These are phyloP conservation scores for Perilla frutescens DNA, from an alignment of 257 asterid species.

Conservation along the genomic window DNA sequence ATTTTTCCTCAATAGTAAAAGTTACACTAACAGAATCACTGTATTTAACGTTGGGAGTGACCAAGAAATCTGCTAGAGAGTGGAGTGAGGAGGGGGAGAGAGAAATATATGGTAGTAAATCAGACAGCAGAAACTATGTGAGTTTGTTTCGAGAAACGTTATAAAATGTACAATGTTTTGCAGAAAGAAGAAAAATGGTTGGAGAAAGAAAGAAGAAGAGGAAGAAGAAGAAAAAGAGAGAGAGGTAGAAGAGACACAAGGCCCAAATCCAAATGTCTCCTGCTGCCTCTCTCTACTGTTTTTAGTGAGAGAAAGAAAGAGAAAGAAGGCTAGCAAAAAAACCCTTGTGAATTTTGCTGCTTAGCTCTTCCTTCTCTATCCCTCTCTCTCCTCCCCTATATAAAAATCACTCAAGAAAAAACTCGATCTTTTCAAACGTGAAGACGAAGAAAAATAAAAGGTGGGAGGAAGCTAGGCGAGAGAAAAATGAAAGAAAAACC, in stretches of 20 bases:
- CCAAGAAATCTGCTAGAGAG: too few relatives aligned
- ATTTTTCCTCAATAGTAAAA: background rate
- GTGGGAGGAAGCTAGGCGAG: too few relatives aligned
- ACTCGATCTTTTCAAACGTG: conserved; percentile 22
- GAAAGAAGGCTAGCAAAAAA: conserved; percentile 47
- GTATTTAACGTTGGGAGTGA: conserved; percentile 20
- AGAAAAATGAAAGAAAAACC: conserved; percentile 37
- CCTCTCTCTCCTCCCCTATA: conserved; percentile 38
- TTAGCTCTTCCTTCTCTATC: conserved; percentile 58
- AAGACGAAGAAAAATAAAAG: background rate
- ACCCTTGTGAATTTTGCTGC: conserved; percentile 31
- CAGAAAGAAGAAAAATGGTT: conserved; percentile 1
- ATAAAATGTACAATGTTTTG: background rate
- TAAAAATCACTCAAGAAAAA: conserved; percentile 10
- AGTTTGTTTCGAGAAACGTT: conserved; percentile 7
- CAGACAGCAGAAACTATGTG: background rate
- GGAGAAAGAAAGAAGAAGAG: background rate
- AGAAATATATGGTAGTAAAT: conserved; percentile 5
- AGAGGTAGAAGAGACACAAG: conserved; percentile 95
- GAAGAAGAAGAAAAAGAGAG: conserved; percentile 32
- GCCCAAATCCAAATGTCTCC: conserved; percentile 82
- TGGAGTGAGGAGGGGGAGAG: background rate
- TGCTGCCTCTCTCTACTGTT: conserved; percentile 60
- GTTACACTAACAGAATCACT: conserved; percentile 31
- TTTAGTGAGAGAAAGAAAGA: conserved; percentile 46